Percentiles rank a stretch among this genome's conserved stretches.
These are phyloP conservation scores for Spathaspora sp. DNA, from an alignment of 1,139 yeast genomes.

Conservation along the genomic window DNA sequence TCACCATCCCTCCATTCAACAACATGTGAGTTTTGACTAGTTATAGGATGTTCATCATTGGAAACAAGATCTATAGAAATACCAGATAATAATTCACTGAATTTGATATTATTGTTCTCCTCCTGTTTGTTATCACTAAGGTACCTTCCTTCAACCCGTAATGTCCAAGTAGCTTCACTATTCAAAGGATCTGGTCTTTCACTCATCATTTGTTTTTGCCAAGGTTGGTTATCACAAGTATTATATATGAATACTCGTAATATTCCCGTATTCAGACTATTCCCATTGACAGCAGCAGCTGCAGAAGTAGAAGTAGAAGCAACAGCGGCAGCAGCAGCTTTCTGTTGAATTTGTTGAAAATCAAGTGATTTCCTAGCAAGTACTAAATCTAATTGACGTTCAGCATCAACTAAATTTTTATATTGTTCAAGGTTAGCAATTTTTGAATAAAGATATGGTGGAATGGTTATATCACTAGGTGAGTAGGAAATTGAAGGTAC, in stretches of 20 bases:
- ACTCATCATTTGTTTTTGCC: slow-evolving; percentile 62
- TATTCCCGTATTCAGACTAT: slow-evolving; percentile 37
- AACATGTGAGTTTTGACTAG: slow-evolving; percentile 31
- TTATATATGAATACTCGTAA: slow-evolving; percentile 83
- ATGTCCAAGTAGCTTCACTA: slow-evolving; percentile 70
- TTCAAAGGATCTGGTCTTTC: slow-evolving; percentile 24
- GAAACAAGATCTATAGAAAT: slow-evolving; percentile 73
- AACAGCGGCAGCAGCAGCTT: slow-evolving; percentile 32
- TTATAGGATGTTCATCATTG: slow-evolving; percentile 40
- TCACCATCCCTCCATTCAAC: slow-evolving; percentile 45
- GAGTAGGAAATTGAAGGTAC: slow-evolving; percentile 47
- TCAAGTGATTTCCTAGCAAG: slow-evolving; percentile 83
- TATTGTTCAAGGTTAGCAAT: slow-evolving; percentile 77
- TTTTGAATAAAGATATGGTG: slow-evolving; percentile 55
- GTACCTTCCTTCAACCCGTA: slow-evolving; percentile 83
- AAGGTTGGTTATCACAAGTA: slow-evolving; percentile 82
- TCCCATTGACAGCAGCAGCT: slow-evolving; percentile 9
- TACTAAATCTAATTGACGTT: slow-evolving; percentile 74
- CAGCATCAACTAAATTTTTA: slow-evolving; percentile 72
- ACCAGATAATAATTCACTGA: slow-evolving; percentile 81
- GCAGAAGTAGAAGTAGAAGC: slow-evolving; percentile 23
- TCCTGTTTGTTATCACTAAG: slow-evolving; percentile 38
- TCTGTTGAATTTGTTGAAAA: slow-evolving; percentile 68
- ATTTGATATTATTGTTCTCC: slow-evolving; percentile 31
- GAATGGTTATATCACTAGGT: slow-evolving; percentile 74